Base-by-base conservation (phyloP, 1,284 basidiomycete species). In the Leccinum pseudoinsigne region DNA sequence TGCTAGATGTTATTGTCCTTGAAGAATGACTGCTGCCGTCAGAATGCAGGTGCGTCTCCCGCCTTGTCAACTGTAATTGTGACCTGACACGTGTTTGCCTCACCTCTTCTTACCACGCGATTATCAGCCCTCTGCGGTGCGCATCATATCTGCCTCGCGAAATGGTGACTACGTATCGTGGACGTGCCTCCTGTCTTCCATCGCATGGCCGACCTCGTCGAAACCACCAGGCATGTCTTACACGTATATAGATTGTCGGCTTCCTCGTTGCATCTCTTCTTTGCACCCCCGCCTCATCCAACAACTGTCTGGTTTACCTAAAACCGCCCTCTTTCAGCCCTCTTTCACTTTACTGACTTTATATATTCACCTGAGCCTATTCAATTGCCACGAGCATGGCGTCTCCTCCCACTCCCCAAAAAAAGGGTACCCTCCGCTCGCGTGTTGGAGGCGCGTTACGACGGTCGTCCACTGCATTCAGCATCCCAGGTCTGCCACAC, bases 201-300 rank as follows among this genome's bases (percentile, higher is more conserved):
- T 62, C 66, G 70, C 74, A 64, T 76, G 71, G 75, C 61, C 55
- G 50, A 65, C 73, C 73, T 76, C 73, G 60, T 77, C 74, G 76
- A 77, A 74, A 67, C 71, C 74, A 55, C 67, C 75, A 76, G 73
- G 73, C 73, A 62, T 71, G 63, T 38, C 54, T 58, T 64, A 23
- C 64, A 55, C 66, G 31, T 76, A 76, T 72, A 72, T 75, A 74
- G 70, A 61, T 60, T 56, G 66, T 65, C 68, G 64, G 64, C 63
- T 63, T 67, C 60, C 56, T 68, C 64, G 57, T 59, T 53, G 64
- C 70, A 58, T 58, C 61, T 42, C 60, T 64, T 64, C 72, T 60
- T 70, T 66, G 65, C 60, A 62, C 66, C 40, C 64, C 63, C 62
- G 71, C 62, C 59, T 65, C 57, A 55, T 59, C 50, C 57, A 61